Evolutionary conservation across 1,284 basidiomycete species (phyloP).

Genomic region (Sanguinoderma infundibulare): DNA sequence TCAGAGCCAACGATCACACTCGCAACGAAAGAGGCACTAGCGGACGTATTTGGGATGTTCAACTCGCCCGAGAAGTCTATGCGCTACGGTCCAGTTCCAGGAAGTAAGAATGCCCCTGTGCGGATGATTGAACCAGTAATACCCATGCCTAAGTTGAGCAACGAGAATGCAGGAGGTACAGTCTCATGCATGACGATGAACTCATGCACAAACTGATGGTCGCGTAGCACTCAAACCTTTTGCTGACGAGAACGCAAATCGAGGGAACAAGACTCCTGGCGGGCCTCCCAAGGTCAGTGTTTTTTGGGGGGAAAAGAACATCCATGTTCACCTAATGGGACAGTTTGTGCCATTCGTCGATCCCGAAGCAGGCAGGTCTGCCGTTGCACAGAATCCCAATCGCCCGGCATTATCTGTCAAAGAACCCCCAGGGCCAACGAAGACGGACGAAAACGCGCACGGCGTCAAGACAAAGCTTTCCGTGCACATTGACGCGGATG

Average conservation of each 20-base stretch:
- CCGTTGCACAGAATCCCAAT: slow-evolving; percentile 34
- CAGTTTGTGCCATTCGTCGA: slow-evolving; percentile 40
- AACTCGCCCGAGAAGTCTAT: slow-evolving; percentile 85
- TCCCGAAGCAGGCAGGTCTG: slow-evolving; percentile 31
- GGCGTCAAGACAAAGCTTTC: slow-evolving; percentile 27
- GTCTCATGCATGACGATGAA: neutral
- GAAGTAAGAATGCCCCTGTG: slow-evolving; percentile 74
- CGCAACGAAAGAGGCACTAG: slow-evolving; percentile 89
- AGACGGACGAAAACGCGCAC: slow-evolving; percentile 36
- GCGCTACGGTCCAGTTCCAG: slow-evolving; percentile 47
- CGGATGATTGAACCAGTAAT: slow-evolving; percentile 59
- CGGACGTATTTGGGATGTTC: slow-evolving; percentile 94
- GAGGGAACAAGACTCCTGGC: slow-evolving; percentile 51
- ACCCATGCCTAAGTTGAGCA: slow-evolving; percentile 30
- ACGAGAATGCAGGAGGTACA: slow-evolving; percentile 43
- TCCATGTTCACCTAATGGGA: neutral
- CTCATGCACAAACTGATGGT: neutral
- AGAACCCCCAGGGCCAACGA: slow-evolving; percentile 30
- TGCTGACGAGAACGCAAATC: slow-evolving; percentile 61
- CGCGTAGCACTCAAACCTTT: slow-evolving; percentile 42
- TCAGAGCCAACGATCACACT: slow-evolving; percentile 75
- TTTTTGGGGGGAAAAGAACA: neutral
- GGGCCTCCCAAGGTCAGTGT: slow-evolving; percentile 46
- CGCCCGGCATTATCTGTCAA: slow-evolving; percentile 45
- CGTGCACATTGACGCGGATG: slow-evolving; percentile 20